phyloP scores from a whole-genome alignment of 768 basidiomycete species.

The Tricholoma sp. region DNA sequence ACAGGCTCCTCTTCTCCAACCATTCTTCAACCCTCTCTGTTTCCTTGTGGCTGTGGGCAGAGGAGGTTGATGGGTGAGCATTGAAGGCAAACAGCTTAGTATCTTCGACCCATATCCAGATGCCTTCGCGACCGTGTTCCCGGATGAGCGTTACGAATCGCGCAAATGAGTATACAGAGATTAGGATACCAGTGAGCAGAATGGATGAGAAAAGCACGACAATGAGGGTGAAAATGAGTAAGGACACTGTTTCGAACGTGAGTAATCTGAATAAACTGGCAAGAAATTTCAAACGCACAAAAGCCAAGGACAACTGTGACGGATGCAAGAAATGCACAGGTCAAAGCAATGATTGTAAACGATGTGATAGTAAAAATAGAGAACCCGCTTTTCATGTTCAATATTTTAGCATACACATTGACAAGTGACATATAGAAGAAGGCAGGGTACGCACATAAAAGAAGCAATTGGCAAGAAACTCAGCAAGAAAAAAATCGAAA shows the following conservation, averaged over 20 bases:
- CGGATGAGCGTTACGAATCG: slow-evolving; percentile 30
- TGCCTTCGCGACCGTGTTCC: slow-evolving; percentile 24
- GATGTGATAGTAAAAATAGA: slow-evolving; percentile 31
- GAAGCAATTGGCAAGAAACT: slow-evolving; percentile 27
- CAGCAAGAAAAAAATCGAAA: slow-evolving; percentile 33
- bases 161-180: slow-evolving; percentile 25
- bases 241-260: slow-evolving; percentile 20
- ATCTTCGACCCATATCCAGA: slow-evolving; percentile 21
- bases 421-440: neutral
- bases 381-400: slow-evolving; percentile 12
- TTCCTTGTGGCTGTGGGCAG: neutral
- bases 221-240: slow-evolving; percentile 27
- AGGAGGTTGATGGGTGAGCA: neutral
- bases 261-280: neutral
- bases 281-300: slow-evolving; percentile 17
- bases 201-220: slow-evolving; percentile 27
- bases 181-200: slow-evolving; percentile 24
- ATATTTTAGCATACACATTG: neutral
- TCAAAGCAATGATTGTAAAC: slow-evolving; percentile 29
- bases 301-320: slow-evolving; percentile 24
- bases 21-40: neutral
- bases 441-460: slow-evolving; percentile 31
- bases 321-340: slow-evolving; percentile 25
- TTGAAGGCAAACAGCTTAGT: slow-evolving; percentile 12
- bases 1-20: neutral